Evolutionary conservation across 345 rosid species (phyloP).

Genomic region (rapeseed (Brassica napus)): Da-Ae NC_063446.1:22632501-22633000

Average conservation of each 20-base stretch:
- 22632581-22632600: not conserved
- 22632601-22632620: not conserved
- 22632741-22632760: not conserved
- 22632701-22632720: conserved; percentile 5
- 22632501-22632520: conserved; percentile 99
- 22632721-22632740: not conserved
- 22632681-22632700: conserved; percentile 88
- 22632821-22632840: conserved; percentile 99
- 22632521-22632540: conserved; percentile 99
- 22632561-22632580: conserved; percentile 10
- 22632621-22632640: conserved; percentile 93
- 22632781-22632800: conserved; percentile 89
- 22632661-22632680: conserved; percentile 96
- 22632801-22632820: conserved; percentile 98
- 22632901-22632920: not conserved
- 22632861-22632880: conserved; percentile 79
- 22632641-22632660: conserved; percentile 98
- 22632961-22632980: conserved; percentile 97
- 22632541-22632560: conserved; percentile 44
- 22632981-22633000: conserved; percentile 93
- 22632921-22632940: not conserved
- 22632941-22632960: conserved; percentile 75
- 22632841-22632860: conserved; percentile 90
- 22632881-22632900: not conserved
- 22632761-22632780: conserved; percentile 48